A percentile compares a stretch with the other conserved stretches of the same genome.
Conservation (phyloP, 352 stramenopile genomes). For the Detonula confervacea region DNA sequence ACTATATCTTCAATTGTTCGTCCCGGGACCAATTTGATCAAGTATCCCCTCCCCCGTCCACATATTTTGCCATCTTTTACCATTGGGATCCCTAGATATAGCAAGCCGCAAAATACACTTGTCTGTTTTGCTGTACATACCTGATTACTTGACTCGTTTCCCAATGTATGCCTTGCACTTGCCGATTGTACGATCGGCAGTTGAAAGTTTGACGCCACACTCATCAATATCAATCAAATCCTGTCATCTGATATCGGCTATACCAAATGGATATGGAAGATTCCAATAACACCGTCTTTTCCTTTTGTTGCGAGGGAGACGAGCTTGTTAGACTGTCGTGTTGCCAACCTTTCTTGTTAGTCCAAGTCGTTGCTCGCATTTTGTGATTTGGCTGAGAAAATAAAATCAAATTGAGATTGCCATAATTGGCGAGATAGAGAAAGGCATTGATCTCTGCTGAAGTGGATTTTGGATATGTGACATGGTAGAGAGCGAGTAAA, state of each 20-base stretch:
- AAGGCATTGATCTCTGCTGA: slow-evolving; percentile 28
- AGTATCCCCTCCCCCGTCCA: slow-evolving; percentile 23
- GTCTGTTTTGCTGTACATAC: background rate
- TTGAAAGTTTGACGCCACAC: slow-evolving; percentile 10
- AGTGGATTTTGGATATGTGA: slow-evolving; percentile 9
- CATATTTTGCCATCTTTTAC: background rate
- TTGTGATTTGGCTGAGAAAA: slow-evolving; percentile 4
- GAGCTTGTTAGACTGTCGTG: slow-evolving; percentile 22
- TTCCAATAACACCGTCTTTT: slow-evolving; percentile 18
- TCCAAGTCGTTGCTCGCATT: slow-evolving; percentile 16
- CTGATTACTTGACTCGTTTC: background rate
- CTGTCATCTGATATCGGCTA: slow-evolving; percentile 3
- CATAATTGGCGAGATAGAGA: slow-evolving; percentile 13
- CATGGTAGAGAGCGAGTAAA: slow-evolving; percentile 8
- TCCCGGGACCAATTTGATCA: background rate
- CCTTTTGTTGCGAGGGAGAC: background rate
- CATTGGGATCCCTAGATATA: slow-evolving; percentile 5
- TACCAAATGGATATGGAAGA: slow-evolving; percentile 13
- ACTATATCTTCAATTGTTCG: background rate
- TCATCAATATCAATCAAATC: slow-evolving; percentile 32
- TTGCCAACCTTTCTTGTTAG: slow-evolving; percentile 11
- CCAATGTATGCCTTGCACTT: slow-evolving; percentile 6
- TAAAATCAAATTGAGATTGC: slow-evolving; percentile 10
- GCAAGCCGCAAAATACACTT: slow-evolving; percentile 1
- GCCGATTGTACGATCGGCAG: background rate